Base-by-base conservation (phyloP, 352 stramenopile species). In the Achlya hypogyna region DNA sequence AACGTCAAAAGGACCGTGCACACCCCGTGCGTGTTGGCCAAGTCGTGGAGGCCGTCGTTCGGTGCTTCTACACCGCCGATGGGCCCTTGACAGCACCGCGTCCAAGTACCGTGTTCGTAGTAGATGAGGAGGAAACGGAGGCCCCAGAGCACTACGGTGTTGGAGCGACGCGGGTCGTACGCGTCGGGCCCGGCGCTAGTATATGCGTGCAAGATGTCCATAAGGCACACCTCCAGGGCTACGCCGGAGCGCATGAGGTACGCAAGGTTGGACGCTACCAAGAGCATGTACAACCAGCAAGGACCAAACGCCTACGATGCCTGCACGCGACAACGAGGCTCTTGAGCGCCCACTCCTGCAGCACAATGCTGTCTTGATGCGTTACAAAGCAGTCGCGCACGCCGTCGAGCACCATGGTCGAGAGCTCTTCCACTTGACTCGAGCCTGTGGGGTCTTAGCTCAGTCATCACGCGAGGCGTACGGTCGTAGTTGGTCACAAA, bases 401-500 rank as follows among this genome's bases (percentile, higher is more conserved):
- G 22, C 60, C 27, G 27, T 58, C 14, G 18, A 67, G 51, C 45
- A 67, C 60, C 40, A 58, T 58, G 20, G 42, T 67, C 20, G 60
- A 67, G 1, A 67, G 32, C 51, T 67, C 60, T 20, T 67, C 60
- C 3, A 67, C 60, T 58, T 67, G 47, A 5, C 43, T 25, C 16
- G 59, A 25, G 2, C 51, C 20, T 32, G 23, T 31, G 6, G 14
- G 1, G 12, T 56, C 18, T 56, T 12, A 56, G 10, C 2, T 38
- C 31, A 56, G 49, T 27, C 49, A 9, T 38, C 31, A 56, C 29
- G 25, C 31, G 2, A 35, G 25, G 25, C 10, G 2, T 56, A 56
- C 49, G 25, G 49, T 35, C 31, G 42, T 67, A 67, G 27, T 67
- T 67, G 34, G 60, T 60, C 31, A 49, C 51, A 45, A 67, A 67